phyloP scores from a whole-genome alignment of 371 early-diverging fungal genomes.

The Haplosporangium sp. region DNA sequence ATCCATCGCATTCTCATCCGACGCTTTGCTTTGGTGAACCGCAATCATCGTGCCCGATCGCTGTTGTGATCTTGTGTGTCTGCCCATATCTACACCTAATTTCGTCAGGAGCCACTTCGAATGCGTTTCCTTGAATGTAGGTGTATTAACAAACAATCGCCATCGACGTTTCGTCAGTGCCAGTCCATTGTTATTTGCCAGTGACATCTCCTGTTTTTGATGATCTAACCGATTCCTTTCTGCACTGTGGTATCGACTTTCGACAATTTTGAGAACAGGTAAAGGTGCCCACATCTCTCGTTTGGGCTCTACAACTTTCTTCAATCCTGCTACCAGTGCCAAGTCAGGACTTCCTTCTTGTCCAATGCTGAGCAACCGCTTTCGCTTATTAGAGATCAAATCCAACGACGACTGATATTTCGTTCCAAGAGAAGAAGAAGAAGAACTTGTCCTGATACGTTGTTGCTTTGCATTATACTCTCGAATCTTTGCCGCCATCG shows the following conservation, averaged over 20 bases:
- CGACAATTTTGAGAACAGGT: constrained; percentile 28
- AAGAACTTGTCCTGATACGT: neutral
- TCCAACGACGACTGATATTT: constrained; percentile 19
- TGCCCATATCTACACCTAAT: constrained; percentile 34
- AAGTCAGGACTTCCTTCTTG: constrained; percentile 39
- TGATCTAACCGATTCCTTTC: neutral
- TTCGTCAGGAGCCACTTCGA: constrained; percentile 48
- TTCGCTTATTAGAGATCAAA: constrained; percentile 28
- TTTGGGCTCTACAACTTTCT: constrained; percentile 31
- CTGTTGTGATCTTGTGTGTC: constrained; percentile 27
- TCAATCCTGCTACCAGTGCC: constrained; percentile 32
- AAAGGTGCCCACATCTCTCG: constrained; percentile 48
- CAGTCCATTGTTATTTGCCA: neutral
- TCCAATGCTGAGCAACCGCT: constrained; percentile 34
- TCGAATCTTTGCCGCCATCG: constrained; percentile 18
- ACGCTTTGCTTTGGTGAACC: constrained; percentile 8
- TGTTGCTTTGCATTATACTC: constrained; percentile 22
- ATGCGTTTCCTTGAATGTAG: constrained; percentile 26
- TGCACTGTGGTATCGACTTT: constrained; percentile 4
- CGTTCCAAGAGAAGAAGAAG: neutral
- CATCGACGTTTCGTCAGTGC: constrained; percentile 25
- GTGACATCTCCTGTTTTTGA: neutral
- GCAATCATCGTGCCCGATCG: constrained; percentile 42
- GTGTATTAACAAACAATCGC: constrained; percentile 36
- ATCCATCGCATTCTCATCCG: constrained; percentile 17